These are phyloP conservation scores for Myxozyma neglecta DNA, from an alignment of 805 yeast genomes.

Conservation along the genomic window DNA sequence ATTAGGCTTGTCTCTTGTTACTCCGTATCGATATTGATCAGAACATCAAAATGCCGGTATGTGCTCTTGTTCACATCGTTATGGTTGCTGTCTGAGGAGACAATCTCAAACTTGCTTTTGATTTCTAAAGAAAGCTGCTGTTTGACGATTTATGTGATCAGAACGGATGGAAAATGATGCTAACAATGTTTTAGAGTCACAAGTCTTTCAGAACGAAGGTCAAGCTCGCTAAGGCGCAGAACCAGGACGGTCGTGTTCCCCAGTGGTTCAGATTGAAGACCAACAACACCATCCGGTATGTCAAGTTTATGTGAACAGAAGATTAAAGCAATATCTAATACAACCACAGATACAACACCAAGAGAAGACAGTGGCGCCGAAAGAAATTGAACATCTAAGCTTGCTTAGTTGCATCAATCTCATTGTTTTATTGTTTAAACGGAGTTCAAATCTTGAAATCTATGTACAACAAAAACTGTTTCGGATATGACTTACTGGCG, in stretches of 20 bases:
- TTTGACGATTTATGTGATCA: not conserved
- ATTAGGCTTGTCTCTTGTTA: not conserved
- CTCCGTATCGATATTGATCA: not conserved
- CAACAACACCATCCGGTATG: constrained; percentile 79
- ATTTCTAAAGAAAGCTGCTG: not conserved
- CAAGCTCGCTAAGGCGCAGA: constrained; percentile 97
- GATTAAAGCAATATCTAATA: not conserved
- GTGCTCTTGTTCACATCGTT: not conserved
- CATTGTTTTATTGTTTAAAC: not conserved
- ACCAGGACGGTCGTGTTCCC: constrained; percentile 99
- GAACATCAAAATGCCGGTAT: not conserved
- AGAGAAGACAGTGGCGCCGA: constrained; percentile 99
- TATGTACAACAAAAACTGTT: not conserved
- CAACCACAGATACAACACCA: constrained; percentile 81
- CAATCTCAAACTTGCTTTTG: not conserved
- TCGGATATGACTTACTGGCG: not conserved
- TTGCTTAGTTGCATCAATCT: not conserved
- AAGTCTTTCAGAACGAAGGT: constrained; percentile 96
- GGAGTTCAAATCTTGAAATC: not conserved
- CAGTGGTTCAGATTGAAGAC: constrained; percentile 99
- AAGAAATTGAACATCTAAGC: constrained; percentile 93
- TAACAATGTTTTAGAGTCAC: constrained; percentile 48
- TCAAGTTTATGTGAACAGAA: not conserved
- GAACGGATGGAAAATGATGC: not conserved
- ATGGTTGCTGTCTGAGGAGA: not conserved